These are phyloP conservation scores for Neonectria neomacrospora DNA, from an alignment of 2,329 filamentous ascomycete genomes.

Conservation along the genomic window DNA sequence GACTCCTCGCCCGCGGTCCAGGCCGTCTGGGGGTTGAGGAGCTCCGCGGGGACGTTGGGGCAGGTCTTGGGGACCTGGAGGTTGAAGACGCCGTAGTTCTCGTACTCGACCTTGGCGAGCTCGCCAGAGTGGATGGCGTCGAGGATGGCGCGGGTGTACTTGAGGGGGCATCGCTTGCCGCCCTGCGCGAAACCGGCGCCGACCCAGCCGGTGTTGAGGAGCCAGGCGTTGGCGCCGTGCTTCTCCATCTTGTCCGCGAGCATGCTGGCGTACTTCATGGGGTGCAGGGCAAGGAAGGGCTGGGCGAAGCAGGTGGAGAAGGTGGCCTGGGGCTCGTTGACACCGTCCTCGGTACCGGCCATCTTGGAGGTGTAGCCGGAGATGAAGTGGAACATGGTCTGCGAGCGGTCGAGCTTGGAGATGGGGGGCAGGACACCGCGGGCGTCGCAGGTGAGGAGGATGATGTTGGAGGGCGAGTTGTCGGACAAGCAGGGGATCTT, in stretches of 20 bases:
- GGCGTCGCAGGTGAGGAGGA: conserved; percentile 97
- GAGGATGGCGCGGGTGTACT: conserved; percentile 98
- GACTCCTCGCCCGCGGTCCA: conserved; percentile 86
- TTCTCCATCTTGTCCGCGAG: conserved; percentile 96
- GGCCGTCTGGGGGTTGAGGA: conserved; percentile 92
- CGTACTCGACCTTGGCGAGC: conserved; percentile 91
- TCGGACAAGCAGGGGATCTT: conserved; percentile 95
- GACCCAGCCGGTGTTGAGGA: conserved; percentile 98
- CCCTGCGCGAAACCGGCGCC: conserved; percentile 90
- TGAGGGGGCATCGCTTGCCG: conserved; percentile 96
- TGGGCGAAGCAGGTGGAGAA: conserved; percentile 99
- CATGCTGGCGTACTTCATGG: conserved; percentile 99
- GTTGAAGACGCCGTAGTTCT: conserved; percentile 97
- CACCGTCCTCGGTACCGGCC: conserved; percentile 97
- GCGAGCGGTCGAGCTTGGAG: conserved; percentile 92
- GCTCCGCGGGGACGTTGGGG: conserved; percentile 86
- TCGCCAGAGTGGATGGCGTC: conserved; percentile 98
- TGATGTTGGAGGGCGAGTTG: conserved; percentile 95
- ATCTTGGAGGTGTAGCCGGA: conserved; percentile 99
- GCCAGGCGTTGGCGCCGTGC: conserved; percentile 96
- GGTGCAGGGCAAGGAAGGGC: conserved; percentile 98
- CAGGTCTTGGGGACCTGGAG: conserved; percentile 93
- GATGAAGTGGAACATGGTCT: conserved; percentile 99
- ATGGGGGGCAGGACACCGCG: conserved; percentile 97
- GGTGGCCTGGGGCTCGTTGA: conserved; percentile 96